phyloP scores from a whole-genome alignment of 768 basidiomycete genomes.

The Imleria badia region DNA sequence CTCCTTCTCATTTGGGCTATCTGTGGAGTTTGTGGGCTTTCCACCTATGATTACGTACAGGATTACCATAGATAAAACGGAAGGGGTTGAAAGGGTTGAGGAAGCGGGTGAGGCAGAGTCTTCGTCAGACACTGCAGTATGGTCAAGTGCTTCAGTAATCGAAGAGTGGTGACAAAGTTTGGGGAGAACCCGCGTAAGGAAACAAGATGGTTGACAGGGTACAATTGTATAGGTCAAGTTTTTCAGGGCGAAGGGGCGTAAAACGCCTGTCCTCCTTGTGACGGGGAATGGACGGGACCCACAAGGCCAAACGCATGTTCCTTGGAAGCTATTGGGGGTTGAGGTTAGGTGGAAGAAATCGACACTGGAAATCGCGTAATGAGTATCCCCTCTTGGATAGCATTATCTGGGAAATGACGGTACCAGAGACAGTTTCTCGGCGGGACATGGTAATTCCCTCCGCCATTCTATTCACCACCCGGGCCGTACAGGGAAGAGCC shows the following conservation, averaged over 20 bases:
- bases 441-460: too few relatives aligned
- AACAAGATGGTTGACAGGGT: constrained; percentile 17
- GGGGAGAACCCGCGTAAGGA: not conserved
- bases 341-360: not conserved
- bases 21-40: too few relatives aligned
- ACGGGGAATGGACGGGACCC: not conserved
- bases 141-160: not conserved
- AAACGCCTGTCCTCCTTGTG: not conserved
- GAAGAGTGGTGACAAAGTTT: not conserved
- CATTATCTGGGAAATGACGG: too few relatives aligned
- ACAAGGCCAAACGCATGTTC: constrained; percentile 14
- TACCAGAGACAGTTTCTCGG: too few relatives aligned
- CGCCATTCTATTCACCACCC: constrained; percentile 88
- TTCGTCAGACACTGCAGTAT: not conserved
- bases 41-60: too few relatives aligned
- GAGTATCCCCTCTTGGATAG: too few relatives aligned
- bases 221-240: constrained; percentile 34
- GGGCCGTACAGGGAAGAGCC: constrained; percentile 32
- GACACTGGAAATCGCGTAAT: too few relatives aligned
- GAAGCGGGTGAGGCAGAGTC: too few relatives aligned
- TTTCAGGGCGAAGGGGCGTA: constrained; percentile 11
- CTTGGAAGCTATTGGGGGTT: constrained; percentile 2
- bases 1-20: too few relatives aligned
- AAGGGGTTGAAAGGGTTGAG: too few relatives aligned
- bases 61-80: too few relatives aligned